These are phyloP conservation scores for Debaryomyces coudertii DNA, from an alignment of 1,139 yeast genomes.

Conservation along the genomic window DNA sequence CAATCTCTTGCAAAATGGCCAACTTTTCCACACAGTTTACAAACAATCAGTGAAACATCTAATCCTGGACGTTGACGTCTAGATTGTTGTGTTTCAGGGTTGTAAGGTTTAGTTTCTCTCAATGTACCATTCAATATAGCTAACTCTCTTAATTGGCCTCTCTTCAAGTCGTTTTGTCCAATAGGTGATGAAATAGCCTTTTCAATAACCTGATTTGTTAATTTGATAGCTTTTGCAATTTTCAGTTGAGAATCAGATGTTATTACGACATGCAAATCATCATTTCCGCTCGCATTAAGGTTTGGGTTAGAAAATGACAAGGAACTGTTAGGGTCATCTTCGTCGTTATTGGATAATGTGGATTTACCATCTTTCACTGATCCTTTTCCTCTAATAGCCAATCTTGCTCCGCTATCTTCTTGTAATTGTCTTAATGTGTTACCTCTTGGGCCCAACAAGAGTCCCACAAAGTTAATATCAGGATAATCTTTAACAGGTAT, in stretches of 20 bases:
- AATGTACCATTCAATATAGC: constrained; percentile 95
- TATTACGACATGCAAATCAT: constrained; percentile 86
- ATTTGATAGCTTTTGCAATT: constrained; percentile 72
- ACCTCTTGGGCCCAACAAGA: constrained; percentile 94
- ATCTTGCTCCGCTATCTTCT: constrained; percentile 79
- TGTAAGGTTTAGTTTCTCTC: constrained; percentile 75
- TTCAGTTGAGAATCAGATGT: constrained; percentile 83
- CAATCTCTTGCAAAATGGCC: constrained; percentile 95
- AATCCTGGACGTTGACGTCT: constrained; percentile 42
- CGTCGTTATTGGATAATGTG: constrained; percentile 30
- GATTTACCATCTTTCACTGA: constrained; percentile 91
- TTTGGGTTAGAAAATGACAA: constrained; percentile 29
- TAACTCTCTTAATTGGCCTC: constrained; percentile 87
- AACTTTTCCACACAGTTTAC: constrained; percentile 75
- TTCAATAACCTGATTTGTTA: constrained; percentile 76
- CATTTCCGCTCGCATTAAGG: constrained; percentile 39
- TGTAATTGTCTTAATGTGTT: constrained; percentile 82
- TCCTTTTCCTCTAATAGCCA: constrained; percentile 91
- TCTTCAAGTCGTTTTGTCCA: constrained; percentile 88
- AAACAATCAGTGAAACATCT: constrained; percentile 63
- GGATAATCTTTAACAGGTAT: constrained; percentile 90
- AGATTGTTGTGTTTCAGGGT: constrained; percentile 52
- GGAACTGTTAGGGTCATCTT: constrained; percentile 21
- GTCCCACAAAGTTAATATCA: constrained; percentile 89
- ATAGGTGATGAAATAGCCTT: constrained; percentile 88